Evolutionary conservation across 2,329 filamentous ascomycete genomes (phyloP).

Genomic region (Fusarium denticulatum): DNA sequence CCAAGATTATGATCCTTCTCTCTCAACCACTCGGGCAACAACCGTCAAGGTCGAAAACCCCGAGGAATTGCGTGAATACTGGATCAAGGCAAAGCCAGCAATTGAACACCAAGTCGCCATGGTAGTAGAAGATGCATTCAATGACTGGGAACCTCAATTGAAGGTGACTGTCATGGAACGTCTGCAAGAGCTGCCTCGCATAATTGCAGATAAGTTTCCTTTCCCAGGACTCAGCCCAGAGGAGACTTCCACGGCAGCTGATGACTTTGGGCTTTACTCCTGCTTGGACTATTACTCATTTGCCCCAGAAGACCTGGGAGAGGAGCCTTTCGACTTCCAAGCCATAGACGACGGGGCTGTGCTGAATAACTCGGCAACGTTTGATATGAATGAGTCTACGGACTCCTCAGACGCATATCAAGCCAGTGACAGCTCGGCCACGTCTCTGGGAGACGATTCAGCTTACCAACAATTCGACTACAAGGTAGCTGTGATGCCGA

Average conservation of each 20-base stretch:
- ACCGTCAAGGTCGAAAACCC: slow-evolving; percentile 3
- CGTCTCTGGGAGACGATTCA: slow-evolving; percentile 22
- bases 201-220: slow-evolving; percentile 3
- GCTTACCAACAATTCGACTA: slow-evolving; percentile 15
- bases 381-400: not conserved
- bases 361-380: not conserved
- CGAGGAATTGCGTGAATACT: slow-evolving; percentile 14
- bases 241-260: slow-evolving; percentile 15
- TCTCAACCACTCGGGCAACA: not conserved
- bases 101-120: slow-evolving; percentile 6
- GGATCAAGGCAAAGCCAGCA: slow-evolving; percentile 9
- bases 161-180: slow-evolving; percentile 7
- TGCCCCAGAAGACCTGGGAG: not conserved
- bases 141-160: slow-evolving; percentile 11
- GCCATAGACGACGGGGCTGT: not conserved
- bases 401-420: slow-evolving; percentile 25
- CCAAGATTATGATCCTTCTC: slow-evolving; percentile 19
- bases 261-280: not conserved
- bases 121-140: slow-evolving; percentile 12
- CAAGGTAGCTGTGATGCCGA: not conserved
- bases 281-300: not conserved
- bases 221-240: slow-evolving; percentile 23
- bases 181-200: slow-evolving; percentile 15
- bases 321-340: not conserved
- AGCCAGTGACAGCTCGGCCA: slow-evolving; percentile 26